A percentile compares a stretch with the other conserved stretches of the same genome.
Evolutionary conservation across 306 rosid genomes (phyloP).

Genomic region (Corylus avellana): DNA sequence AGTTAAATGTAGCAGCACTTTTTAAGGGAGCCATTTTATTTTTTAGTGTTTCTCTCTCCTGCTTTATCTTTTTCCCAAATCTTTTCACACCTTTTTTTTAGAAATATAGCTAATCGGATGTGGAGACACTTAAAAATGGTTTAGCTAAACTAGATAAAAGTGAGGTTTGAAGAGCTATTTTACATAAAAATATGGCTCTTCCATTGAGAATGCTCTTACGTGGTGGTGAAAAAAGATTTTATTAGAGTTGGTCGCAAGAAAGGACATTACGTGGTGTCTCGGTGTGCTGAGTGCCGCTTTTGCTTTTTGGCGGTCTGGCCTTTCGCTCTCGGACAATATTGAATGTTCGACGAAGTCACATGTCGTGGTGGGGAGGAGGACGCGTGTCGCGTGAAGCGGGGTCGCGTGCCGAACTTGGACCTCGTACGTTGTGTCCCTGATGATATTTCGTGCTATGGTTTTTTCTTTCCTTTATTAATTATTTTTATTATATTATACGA

Average conservation of each 20-base stretch:
- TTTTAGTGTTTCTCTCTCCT: no score
- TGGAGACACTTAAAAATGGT: no score
- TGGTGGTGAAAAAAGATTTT: conserved; percentile 14
- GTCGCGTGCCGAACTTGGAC: conserved; percentile 42
- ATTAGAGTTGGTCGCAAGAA: conserved; percentile 1
- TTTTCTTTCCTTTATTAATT: background rate
- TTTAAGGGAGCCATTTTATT: no score
- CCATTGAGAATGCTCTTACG: no score
- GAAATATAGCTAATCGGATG: no score
- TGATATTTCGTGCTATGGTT: conserved; percentile 5
- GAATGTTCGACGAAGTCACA: conserved; percentile 13
- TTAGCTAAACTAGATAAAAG: no score
- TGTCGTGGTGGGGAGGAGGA: background rate
- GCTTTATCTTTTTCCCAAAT: no score
- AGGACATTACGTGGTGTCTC: conserved; percentile 55
- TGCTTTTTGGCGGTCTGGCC: conserved; percentile 7
- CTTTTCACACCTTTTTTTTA: no score
- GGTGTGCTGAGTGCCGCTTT: conserved; percentile 29
- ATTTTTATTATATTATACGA: background rate
- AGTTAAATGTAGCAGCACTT: no score
- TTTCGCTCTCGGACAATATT: conserved; percentile 8
- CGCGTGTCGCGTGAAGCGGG: conserved; percentile 38
- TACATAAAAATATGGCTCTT: no score
- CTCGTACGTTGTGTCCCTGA: background rate
- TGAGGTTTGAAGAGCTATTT: no score